These are phyloP conservation scores for Carex parvula DNA, from an alignment of 176 grass and related monocot genomes.

Conservation along the genomic window DNA sequence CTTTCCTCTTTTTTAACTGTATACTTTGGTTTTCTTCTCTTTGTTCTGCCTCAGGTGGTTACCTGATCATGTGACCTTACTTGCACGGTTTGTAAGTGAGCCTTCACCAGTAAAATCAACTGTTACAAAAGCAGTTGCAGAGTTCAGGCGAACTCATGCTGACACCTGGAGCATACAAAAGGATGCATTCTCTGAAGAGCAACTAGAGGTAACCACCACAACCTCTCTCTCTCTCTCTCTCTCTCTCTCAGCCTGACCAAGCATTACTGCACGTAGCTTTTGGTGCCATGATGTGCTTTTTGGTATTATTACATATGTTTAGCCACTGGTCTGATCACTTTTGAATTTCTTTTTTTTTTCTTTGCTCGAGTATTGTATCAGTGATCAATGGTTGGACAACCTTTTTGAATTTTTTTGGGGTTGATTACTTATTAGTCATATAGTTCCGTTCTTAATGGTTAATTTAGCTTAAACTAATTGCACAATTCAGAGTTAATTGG, in stretches of 20 bases:
- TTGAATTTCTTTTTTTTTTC: background rate
- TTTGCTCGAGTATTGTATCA: background rate
- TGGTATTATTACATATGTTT: background rate
- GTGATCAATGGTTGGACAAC: background rate
- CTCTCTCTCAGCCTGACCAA: background rate
- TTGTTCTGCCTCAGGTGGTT: constrained; percentile 70
- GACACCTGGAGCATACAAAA: constrained; percentile 96
- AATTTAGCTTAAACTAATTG: background rate
- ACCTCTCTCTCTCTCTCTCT: background rate
- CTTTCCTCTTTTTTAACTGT: background rate
- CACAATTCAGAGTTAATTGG: background rate
- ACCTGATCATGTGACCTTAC: constrained; percentile 76
- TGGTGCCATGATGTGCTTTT: background rate
- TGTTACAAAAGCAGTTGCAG: constrained; percentile 86
- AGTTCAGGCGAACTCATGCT: constrained; percentile 88
- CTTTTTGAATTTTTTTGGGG: background rate
- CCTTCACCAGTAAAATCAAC: constrained; percentile 81
- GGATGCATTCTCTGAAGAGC: constrained; percentile 77
- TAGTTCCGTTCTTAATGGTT: background rate
- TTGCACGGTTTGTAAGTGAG: constrained; percentile 70
- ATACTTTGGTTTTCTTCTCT: constrained; percentile 9
- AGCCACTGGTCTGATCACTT: background rate
- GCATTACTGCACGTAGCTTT: background rate
- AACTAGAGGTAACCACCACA: constrained; percentile 64
- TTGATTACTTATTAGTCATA: background rate